Percentiles rank a stretch among this genome's conserved stretches.
Evolutionary conservation across 306 rosid genomes (phyloP).

Genomic region (Ormosia emarginata): DNA sequence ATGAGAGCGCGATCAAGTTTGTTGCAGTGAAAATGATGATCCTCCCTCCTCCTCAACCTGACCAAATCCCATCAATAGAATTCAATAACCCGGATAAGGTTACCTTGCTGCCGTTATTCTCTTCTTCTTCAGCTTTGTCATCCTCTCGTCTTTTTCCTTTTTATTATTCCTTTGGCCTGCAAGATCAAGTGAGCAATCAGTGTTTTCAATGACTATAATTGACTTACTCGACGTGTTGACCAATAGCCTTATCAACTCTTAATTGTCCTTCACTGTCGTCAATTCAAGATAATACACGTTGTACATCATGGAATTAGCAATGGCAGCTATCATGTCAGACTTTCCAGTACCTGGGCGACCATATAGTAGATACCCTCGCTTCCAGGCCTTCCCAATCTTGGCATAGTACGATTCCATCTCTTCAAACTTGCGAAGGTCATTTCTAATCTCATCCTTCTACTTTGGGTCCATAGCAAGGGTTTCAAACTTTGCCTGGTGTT

Average conservation of each 20-base stretch:
- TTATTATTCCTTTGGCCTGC: slow-evolving; percentile 50
- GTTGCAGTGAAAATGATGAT: slow-evolving; percentile 53
- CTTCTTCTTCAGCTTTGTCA: slow-evolving; percentile 31
- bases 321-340: slow-evolving; percentile 58
- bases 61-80: slow-evolving; percentile 71
- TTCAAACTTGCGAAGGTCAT: slow-evolving; percentile 39
- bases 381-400: slow-evolving; percentile 61
- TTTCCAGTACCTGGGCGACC: slow-evolving; percentile 73
- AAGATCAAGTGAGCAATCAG: slow-evolving; percentile 62
- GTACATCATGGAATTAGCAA: slow-evolving; percentile 55
- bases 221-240: slow-evolving; percentile 34
- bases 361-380: slow-evolving; percentile 47
- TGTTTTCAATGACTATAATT: slow-evolving; percentile 56
- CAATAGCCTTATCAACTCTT: slow-evolving; percentile 37
- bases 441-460: background rate
- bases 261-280: slow-evolving; percentile 47
- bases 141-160: background rate
- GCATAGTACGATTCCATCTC: slow-evolving; percentile 44
- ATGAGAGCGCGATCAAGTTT: slow-evolving; percentile 63
- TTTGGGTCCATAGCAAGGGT: no score
- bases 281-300: slow-evolving; percentile 63
- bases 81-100: slow-evolving; percentile 62
- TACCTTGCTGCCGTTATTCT: slow-evolving; percentile 37
- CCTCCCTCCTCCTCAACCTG: slow-evolving; percentile 67
- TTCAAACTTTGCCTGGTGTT: no score